Evolutionary conservation across 2,329 filamentous ascomycete species (phyloP), one percentile per base, ranked within the genome.

Genomic region (Pyrenophora tritici-repentis): DNA sequence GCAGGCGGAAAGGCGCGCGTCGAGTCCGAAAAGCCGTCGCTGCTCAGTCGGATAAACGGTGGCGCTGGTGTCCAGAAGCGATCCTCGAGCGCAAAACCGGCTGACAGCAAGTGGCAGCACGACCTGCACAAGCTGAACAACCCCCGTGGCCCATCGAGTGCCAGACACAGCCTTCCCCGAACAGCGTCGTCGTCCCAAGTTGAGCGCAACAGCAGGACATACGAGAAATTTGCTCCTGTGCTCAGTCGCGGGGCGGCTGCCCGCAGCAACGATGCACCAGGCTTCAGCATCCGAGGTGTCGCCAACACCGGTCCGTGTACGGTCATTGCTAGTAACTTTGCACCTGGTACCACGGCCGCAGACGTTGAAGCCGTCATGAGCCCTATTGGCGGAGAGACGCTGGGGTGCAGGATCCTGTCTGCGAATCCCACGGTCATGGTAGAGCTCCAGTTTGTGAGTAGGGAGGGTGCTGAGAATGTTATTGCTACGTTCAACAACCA

Each of bases 361-460:
- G 90, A 94, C 66, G 90, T 94, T 53, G 88, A 91, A 77, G 89
- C 86, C 62, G 90, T 90, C 49, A 86, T 94, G 84, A 83, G 81
- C n/a, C 85, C 85, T 0, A 77, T 89, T n/a, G 88, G 87, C 33
- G 82, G 82, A 26, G 79, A 86, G 54, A 61, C 91, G 64, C 67
- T 82, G 18, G 84, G 82, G 64, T 93, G 89, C 75, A 82, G 79
- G 31, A 76, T 94, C 33, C 74, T 91, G 49, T 85, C 87, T 67
- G 80, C 85, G 3, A 76, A 77, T 22, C 90, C 90, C 0, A 86
- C 87, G 3, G 84, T 94, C 43, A 86, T 91, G 66, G 88, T 87
- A 17, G 90, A 94, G 75, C 84, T 94, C 68, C 80, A 86, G 4
- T 91, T 93, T 67, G 81, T 85, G 56, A 86, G 84, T 51, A 85